Evolutionary conservation across 495 filamentous ascomycete genomes (phyloP).

Genomic region (Physcia stellaris): DNA sequence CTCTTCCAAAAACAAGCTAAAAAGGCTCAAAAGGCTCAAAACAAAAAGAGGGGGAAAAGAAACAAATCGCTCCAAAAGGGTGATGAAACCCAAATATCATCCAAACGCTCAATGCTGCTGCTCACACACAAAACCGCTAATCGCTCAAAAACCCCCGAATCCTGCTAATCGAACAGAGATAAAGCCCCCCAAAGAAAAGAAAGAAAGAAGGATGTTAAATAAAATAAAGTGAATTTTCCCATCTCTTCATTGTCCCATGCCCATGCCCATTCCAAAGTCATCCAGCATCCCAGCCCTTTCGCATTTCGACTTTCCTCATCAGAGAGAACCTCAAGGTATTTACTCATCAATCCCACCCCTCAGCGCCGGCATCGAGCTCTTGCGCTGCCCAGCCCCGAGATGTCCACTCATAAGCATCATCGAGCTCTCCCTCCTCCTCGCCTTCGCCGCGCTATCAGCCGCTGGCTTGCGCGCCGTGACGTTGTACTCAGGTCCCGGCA

Average conservation of each 20-base stretch:
- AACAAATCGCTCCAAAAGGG: no score
- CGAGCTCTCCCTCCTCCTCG: conserved; percentile 44
- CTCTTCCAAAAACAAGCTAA: no score
- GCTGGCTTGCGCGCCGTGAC: conserved; percentile 27
- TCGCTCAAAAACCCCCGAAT: no score
- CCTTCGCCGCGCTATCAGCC: conserved; percentile 28
- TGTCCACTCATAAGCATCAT: conserved; percentile 38
- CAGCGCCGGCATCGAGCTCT: conserved; percentile 14
- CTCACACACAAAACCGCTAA: no score
- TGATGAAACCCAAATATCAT: no score
- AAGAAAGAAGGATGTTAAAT: neutral
- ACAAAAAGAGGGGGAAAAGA: no score
- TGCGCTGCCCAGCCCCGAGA: conserved; percentile 14
- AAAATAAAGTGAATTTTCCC: neutral
- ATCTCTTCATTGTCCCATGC: neutral
- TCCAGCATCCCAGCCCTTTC: neutral
- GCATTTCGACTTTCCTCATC: neutral
- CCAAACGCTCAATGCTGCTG: no score
- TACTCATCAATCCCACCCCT: conserved; percentile 7
- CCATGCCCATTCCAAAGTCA: neutral
- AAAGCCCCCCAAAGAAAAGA: neutral
- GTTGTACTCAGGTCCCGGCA: conserved; percentile 24
- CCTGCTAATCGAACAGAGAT: neutral
- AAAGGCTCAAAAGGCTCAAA: no score
- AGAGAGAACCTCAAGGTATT: neutral